Percentiles rank a stretch among this genome's conserved stretches.
Evolutionary conservation across 176 grass and related monocot species (phyloP).

Genomic region (Stipa capillata): DNA sequence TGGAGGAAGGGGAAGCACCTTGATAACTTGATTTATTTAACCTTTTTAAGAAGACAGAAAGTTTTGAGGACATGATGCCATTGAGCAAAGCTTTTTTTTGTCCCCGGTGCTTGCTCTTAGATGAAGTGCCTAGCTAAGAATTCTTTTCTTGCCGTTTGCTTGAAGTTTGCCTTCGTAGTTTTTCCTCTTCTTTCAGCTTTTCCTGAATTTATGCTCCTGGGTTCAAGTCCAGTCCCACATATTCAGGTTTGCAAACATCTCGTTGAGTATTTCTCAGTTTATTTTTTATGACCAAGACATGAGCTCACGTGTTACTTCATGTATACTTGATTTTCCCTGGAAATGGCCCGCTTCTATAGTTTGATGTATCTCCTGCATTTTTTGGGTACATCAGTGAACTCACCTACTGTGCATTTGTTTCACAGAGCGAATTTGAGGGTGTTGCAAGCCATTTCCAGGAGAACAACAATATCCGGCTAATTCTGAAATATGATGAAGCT

Average conservation of each 20-base stretch:
- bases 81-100: background rate
- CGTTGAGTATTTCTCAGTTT: background rate
- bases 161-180: too few species aligned
- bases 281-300: background rate
- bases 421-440: slow-evolving; percentile 53
- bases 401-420: background rate
- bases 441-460: slow-evolving; percentile 44
- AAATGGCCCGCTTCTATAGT: background rate
- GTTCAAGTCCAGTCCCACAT: slow-evolving; percentile 55
- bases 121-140: too few species aligned
- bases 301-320: background rate
- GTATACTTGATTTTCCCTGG: background rate
- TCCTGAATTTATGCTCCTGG: slow-evolving; percentile 74
- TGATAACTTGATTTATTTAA: background rate
- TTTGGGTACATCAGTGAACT: background rate
- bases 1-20: background rate
- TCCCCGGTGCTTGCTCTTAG: background rate
- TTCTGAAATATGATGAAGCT: slow-evolving; percentile 68
- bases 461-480: slow-evolving; percentile 27
- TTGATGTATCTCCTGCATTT: background rate
- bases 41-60: background rate
- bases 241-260: slow-evolving; percentile 44
- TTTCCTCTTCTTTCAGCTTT: too few species aligned
- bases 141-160: too few species aligned
- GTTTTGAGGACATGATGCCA: background rate